phyloP scores from a whole-genome alignment of 2,329 filamentous ascomycete species.

The Fusarium xyrophilum region DNA sequence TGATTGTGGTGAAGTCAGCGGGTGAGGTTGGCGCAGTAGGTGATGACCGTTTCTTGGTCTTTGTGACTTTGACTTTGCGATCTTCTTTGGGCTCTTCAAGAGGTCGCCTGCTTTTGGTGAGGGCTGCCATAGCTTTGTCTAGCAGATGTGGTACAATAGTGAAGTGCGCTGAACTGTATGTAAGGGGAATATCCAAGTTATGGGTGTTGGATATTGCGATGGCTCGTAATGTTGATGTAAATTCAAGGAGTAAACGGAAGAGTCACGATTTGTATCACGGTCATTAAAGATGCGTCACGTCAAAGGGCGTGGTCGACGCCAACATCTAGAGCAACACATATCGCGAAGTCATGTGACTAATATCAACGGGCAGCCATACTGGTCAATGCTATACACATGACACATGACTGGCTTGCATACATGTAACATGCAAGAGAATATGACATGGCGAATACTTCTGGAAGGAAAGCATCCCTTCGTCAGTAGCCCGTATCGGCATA shows the following conservation, averaged over 20 bases:
- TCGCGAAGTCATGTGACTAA: constrained; percentile 42
- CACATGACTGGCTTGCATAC: not conserved
- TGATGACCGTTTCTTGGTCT: constrained; percentile 8
- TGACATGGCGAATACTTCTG: not conserved
- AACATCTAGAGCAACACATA: constrained; percentile 43
- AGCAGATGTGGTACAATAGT: not conserved
- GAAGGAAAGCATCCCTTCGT: not conserved
- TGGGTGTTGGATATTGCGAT: not conserved
- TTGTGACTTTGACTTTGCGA: constrained; percentile 21
- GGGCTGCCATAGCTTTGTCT: constrained; percentile 18
- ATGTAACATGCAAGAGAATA: not conserved
- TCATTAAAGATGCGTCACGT: constrained; percentile 13
- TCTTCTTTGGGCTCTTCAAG: constrained; percentile 27
- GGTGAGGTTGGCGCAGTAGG: not conserved
- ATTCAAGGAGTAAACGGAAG: not conserved
- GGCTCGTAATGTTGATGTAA: not conserved
- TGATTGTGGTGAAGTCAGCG: constrained; percentile 27
- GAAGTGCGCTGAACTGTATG: not conserved
- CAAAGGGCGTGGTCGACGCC: constrained; percentile 34
- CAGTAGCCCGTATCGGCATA: not conserved
- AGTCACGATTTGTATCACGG: constrained; percentile 5
- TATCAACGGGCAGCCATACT: not conserved
- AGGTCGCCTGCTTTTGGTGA: constrained; percentile 33
- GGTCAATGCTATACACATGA: not conserved
- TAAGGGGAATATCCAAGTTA: not conserved